Conservation (phyloP, 2,329 filamentous ascomycete genomes). For the Aspergillus amoenus region DNA sequence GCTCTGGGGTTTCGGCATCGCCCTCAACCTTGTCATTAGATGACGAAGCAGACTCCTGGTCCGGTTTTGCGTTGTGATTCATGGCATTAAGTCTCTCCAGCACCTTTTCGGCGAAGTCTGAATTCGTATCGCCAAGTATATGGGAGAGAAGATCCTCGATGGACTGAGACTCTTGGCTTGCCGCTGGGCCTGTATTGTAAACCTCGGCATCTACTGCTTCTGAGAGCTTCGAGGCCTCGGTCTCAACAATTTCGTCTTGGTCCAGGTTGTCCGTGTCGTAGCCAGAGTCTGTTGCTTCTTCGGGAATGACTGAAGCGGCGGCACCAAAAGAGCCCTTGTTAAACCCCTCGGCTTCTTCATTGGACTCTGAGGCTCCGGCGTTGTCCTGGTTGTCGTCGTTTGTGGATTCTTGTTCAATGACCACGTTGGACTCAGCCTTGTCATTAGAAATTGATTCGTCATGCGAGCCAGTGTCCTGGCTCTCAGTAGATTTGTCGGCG, state of each 20-base stretch:
- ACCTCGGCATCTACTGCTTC: not conserved
- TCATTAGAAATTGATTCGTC: not conserved
- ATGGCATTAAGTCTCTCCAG: slow-evolving; percentile 69
- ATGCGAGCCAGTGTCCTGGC: not conserved
- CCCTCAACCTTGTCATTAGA: not conserved
- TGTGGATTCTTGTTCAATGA: not conserved
- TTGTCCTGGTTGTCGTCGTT: not conserved
- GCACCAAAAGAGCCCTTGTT: slow-evolving; percentile 48
- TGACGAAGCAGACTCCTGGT: slow-evolving; percentile 1
- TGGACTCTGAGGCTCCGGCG: not conserved
- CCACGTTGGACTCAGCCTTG: not conserved
- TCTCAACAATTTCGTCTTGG: not conserved
- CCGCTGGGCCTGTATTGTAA: not conserved
- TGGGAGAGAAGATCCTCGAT: slow-evolving; percentile 9
- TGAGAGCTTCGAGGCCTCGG: slow-evolving; percentile 5
- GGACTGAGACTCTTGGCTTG: not conserved
- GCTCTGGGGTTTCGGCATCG: not conserved
- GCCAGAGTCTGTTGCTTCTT: slow-evolving; percentile 24
- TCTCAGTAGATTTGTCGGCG: not conserved
- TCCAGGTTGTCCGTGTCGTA: slow-evolving; percentile 14
- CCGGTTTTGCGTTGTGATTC: slow-evolving; percentile 62
- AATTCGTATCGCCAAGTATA: slow-evolving; percentile 72
- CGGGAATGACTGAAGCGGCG: slow-evolving; percentile 52
- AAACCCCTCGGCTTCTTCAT: not conserved
- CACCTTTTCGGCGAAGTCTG: slow-evolving; percentile 78